Conservation (phyloP, 108 stramenopile genomes). For the Discostella stelligeroides region DNA sequence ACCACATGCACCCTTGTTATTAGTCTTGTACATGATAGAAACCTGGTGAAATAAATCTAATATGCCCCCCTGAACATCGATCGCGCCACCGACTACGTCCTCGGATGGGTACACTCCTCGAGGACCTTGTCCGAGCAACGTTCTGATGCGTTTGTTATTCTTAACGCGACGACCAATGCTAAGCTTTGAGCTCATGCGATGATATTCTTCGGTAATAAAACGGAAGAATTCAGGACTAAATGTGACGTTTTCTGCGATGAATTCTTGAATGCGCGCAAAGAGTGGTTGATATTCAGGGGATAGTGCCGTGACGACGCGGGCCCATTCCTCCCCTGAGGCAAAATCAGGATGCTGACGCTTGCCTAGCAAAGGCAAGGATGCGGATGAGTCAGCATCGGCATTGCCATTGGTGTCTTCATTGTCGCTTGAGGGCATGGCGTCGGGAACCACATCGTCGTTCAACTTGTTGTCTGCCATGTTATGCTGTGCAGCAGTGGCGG, state of each 20-base stretch:
- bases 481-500: conserved; percentile 11
- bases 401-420: not conserved
- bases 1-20: conserved; percentile 2
- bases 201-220: conserved; percentile 62
- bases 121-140: conserved; percentile 41
- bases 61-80: conserved; percentile 43
- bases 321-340: conserved; percentile 72
- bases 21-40: conserved; percentile 36
- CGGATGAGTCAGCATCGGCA: not conserved
- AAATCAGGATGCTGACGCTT: conserved; percentile 67
- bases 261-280: conserved; percentile 61
- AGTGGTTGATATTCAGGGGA: conserved; percentile 47
- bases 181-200: conserved; percentile 38
- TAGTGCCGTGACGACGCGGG: conserved; percentile 53
- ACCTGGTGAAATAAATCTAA: conserved; percentile 51
- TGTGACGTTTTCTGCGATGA: conserved; percentile 63
- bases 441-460: conserved; percentile 25
- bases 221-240: conserved; percentile 71
- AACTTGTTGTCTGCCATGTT: conserved; percentile 5
- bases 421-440: conserved; percentile 9
- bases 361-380: conserved; percentile 20
- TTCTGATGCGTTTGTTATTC: conserved; percentile 44
- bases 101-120: conserved; percentile 43
- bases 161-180: conserved; percentile 43
- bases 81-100: conserved; percentile 39